Evolutionary conservation across 352 stramenopile species (phyloP).

Genomic region (Pythium apleroticum): DNA sequence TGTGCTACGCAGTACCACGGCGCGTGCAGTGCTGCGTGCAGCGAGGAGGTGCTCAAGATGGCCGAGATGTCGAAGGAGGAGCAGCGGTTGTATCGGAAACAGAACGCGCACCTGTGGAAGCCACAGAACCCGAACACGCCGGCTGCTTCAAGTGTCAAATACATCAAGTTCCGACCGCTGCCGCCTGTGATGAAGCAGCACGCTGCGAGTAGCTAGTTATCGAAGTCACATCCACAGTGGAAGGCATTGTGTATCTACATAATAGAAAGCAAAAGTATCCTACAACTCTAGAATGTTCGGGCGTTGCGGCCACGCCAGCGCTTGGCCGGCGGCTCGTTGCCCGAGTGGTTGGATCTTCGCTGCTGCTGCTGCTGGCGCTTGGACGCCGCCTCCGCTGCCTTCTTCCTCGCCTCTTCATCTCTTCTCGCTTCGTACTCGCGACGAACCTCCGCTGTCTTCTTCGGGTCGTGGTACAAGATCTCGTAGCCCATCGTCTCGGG

Average conservation of each 20-base stretch:
- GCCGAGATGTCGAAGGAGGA: constrained; percentile 42
- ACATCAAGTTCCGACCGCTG: constrained; percentile 51
- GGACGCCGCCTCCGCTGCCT: constrained; percentile 28
- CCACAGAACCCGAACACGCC: constrained; percentile 50
- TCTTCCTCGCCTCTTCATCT: constrained; percentile 60
- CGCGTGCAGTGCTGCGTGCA: constrained; percentile 43
- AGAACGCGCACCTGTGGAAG: constrained; percentile 52
- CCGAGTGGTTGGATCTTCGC: constrained; percentile 25
- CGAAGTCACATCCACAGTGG: background rate
- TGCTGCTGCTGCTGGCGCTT: constrained; percentile 32
- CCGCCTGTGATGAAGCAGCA: constrained; percentile 24
- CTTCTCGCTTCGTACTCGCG: constrained; percentile 63
- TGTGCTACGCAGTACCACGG: constrained; percentile 36
- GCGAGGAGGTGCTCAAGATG: constrained; percentile 59
- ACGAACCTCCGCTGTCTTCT: constrained; percentile 62
- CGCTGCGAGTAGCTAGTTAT: background rate
- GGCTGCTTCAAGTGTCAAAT: constrained; percentile 30
- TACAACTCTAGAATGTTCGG: constrained; percentile 13
- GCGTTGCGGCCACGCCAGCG: constrained; percentile 53
- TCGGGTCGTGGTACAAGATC: constrained; percentile 65
- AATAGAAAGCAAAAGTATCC: constrained; percentile 12
- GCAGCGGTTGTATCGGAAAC: constrained; percentile 58
- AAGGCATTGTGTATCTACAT: constrained; percentile 4
- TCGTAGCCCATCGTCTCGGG: constrained; percentile 67
- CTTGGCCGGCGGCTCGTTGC: constrained; percentile 49